phyloP scores from a whole-genome alignment of 176 grass and related monocot genomes.

The Carex kokanica region DNA sequence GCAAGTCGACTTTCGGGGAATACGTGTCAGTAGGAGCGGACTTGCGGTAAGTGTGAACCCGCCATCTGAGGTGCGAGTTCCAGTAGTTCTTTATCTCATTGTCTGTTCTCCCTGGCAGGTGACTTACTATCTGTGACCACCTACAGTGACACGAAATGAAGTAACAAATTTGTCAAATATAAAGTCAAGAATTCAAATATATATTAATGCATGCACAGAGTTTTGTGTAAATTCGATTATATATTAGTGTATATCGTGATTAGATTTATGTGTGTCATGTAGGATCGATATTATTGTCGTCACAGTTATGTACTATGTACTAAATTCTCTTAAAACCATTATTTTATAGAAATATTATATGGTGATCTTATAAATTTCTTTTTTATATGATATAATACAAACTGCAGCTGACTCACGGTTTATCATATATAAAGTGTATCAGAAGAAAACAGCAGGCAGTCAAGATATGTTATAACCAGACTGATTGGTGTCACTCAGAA shows the following conservation, averaged over 20 bases:
- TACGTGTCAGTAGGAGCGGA: constrained; percentile 3
- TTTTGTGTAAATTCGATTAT: neutral
- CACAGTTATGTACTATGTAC: neutral
- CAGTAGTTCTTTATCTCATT: constrained; percentile 99
- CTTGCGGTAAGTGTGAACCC: constrained; percentile 48
- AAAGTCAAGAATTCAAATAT: neutral
- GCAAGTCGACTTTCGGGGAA: constrained; percentile 31
- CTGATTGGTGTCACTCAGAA: neutral
- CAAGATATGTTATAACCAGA: neutral
- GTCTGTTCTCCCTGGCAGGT: constrained; percentile 76
- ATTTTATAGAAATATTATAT: neutral
- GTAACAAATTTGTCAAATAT: neutral
- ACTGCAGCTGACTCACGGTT: neutral
- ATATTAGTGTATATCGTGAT: no score
- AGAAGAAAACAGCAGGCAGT: neutral
- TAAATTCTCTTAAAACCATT: neutral
- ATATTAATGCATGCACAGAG: neutral
- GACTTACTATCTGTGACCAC: constrained; percentile 69
- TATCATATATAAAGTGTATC: neutral
- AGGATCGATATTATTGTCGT: neutral
- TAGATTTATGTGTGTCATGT: no score
- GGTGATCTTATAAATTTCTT: neutral
- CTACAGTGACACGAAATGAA: constrained; percentile 26
- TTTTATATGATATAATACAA: neutral
- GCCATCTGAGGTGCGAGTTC: constrained; percentile 85